Percentiles rank a stretch among this genome's conserved stretches.
These are phyloP conservation scores for Sugiyamaella pinicola DNA, from an alignment of 1,139 yeast species.

Conservation along the genomic window DNA sequence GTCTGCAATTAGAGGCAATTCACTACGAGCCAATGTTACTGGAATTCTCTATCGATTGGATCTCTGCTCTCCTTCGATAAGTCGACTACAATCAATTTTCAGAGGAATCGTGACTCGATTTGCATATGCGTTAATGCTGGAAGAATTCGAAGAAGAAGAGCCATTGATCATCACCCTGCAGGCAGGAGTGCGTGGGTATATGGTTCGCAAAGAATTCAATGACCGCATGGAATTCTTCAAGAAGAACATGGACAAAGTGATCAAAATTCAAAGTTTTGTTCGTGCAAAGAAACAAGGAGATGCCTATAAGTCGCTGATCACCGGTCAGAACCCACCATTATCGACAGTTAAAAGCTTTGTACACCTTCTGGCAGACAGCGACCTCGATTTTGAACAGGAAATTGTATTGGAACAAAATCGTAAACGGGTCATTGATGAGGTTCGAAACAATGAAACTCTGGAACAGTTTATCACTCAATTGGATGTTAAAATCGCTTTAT, in stretches of 20 bases:
- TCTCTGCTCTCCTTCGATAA: conserved; percentile 42
- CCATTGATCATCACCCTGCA: conserved; percentile 52
- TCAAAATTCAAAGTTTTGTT: conserved; percentile 73
- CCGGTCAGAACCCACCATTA: conserved; percentile 74
- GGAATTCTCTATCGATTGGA: conserved; percentile 31
- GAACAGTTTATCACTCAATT: conserved; percentile 77
- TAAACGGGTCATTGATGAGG: conserved; percentile 65
- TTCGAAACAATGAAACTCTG: conserved; percentile 64
- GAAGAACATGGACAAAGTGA: conserved; percentile 56
- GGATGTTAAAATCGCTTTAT: conserved; percentile 76
- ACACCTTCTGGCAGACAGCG: conserved; percentile 71
- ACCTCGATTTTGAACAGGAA: conserved; percentile 74
- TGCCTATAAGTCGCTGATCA: conserved; percentile 73
- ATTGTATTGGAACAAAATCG: conserved; percentile 67
- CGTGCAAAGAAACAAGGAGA: conserved; percentile 67
- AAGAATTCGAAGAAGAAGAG: conserved; percentile 54
- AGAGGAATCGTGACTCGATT: conserved; percentile 54
- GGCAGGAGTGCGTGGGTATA: conserved; percentile 51
- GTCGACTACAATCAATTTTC: conserved; percentile 48
- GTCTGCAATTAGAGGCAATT: conserved; percentile 37
- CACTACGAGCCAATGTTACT: conserved; percentile 31
- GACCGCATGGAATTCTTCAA: conserved; percentile 57
- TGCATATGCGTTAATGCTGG: conserved; percentile 51
- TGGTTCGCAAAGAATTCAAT: conserved; percentile 44
- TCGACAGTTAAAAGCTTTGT: conserved; percentile 78